Evolutionary conservation across 2,329 filamentous ascomycete genomes (phyloP).

Genomic region (Pestalotiopsis sp.): DNA sequence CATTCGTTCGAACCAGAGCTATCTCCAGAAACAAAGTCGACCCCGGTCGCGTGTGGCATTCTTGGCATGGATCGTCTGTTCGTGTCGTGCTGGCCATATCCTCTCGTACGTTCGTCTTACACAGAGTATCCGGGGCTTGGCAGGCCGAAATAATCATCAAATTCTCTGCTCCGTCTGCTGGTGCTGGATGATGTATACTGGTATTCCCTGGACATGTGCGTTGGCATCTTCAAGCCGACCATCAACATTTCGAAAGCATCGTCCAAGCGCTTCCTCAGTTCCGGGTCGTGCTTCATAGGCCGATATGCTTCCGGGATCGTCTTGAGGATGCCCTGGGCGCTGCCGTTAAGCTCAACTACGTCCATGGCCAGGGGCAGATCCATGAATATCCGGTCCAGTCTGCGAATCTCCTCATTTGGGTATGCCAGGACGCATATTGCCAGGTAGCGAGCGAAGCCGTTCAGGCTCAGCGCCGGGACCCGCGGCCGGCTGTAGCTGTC

Average conservation of each 20-base stretch:
- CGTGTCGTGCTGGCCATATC: neutral
- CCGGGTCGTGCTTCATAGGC: constrained; percentile 58
- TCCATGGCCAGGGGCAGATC: constrained; percentile 67
- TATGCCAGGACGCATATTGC: constrained; percentile 73
- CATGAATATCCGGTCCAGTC: constrained; percentile 68
- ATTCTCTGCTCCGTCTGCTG: neutral
- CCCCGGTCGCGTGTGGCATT: neutral
- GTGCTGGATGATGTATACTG: neutral
- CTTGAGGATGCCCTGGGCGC: constrained; percentile 75
- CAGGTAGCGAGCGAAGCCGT: constrained; percentile 74
- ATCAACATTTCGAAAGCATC: constrained; percentile 53
- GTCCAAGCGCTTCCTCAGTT: constrained; percentile 61
- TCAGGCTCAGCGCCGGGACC: constrained; percentile 65
- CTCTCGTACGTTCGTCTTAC: neutral
- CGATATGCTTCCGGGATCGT: constrained; percentile 75
- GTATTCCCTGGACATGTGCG: neutral
- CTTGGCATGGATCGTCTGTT: neutral
- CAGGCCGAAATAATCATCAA: neutral
- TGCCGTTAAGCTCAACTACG: constrained; percentile 60
- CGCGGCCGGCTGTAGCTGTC: constrained; percentile 52
- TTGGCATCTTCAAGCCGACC: constrained; percentile 28
- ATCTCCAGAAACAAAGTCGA: neutral
- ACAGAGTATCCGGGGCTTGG: neutral
- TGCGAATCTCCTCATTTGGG: constrained; percentile 72
- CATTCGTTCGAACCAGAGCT: neutral